Evolutionary conservation across 768 basidiomycete genomes (phyloP).

Genomic region (Suillus weaverae): DNA sequence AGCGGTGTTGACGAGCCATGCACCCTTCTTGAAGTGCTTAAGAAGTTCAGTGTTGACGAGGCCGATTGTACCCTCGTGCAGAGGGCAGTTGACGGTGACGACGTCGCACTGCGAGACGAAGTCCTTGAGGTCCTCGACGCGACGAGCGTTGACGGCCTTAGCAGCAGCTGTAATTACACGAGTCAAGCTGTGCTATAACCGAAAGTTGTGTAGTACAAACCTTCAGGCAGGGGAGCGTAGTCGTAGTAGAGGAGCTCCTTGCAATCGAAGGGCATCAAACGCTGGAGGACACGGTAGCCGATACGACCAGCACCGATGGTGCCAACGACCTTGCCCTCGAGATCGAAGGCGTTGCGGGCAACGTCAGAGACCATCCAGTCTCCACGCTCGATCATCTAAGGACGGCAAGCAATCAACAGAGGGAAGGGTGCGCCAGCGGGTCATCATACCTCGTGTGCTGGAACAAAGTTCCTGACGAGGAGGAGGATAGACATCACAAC

Average conservation of each 20-base stretch:
- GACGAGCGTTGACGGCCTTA: conserved; percentile 65
- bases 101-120: conserved; percentile 67
- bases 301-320: conserved; percentile 85
- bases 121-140: conserved; percentile 75
- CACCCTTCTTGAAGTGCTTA: conserved; percentile 87
- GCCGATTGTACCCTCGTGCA: conserved; percentile 82
- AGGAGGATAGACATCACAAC: conserved; percentile 89
- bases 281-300: conserved; percentile 84
- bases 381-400: conserved; percentile 75
- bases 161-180: conserved; percentile 49
- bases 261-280: conserved; percentile 79
- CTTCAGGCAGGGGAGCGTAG: conserved; percentile 69
- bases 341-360: conserved; percentile 82
- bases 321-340: conserved; percentile 90
- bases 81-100: conserved; percentile 84
- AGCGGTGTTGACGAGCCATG: conserved; percentile 92
- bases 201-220: conserved; percentile 28
- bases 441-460: conserved; percentile 71
- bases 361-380: conserved; percentile 87
- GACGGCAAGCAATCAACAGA: background rate
- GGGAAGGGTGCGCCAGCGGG: background rate
- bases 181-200: background rate
- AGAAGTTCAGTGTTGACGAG: conserved; percentile 82
- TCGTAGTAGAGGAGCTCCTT: conserved; percentile 92
- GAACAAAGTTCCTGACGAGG: conserved; percentile 87